Base-by-base conservation (phyloP, 2,329 filamentous ascomycete species). In the Epichloe baconii region DNA sequence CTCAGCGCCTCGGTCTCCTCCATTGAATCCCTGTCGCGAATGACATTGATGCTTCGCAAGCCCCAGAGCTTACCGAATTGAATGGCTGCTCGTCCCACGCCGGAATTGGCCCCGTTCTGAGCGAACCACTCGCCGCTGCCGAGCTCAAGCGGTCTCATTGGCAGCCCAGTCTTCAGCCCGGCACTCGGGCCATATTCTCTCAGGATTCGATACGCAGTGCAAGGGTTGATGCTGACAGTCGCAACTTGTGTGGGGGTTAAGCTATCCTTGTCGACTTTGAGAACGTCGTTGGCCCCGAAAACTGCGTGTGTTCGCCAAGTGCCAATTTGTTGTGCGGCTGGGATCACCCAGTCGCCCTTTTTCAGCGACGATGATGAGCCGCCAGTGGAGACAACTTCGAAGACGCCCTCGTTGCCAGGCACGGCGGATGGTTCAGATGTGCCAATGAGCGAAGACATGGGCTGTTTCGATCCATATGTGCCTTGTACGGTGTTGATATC, bases 401-500 rank as follows among this genome's bases (percentile, higher is more conserved):
- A 95, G 41, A 91, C 88, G 45, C 87, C 94, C 67, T 98, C 94
- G 65, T 96, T 97, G 26, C 89, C 89, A 1, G 82, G 85, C 1
- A 93, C 79, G 1, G 88, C 87, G 7, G 85, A 80, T 2, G 90
- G 88, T 23, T 82, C 73, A 1, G 80, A 58, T 0, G 90, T 96
- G 52, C 89, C 86, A 50, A 98, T 80, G 1, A 80, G 69, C 5
- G 82, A 83, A 17, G 80, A 83, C 68, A 95, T 90, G 44, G 78
- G 73, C 0, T 90, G 89, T 65, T 88, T 88, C 44, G 82, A 82
- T 55, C 91, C 91, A 71, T 98, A 98, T 4, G 91, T 89, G 57
- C 93, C 93, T 73, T 98, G 93, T 62, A 98, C 87, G 62, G 91
- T 91, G 74, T 98, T 98, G 68, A 98, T 87, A 71, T 98, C 93